These are phyloP conservation scores for Xanthoconium purpureum DNA, from an alignment of 768 basidiomycete genomes.

Conservation along the genomic window DNA sequence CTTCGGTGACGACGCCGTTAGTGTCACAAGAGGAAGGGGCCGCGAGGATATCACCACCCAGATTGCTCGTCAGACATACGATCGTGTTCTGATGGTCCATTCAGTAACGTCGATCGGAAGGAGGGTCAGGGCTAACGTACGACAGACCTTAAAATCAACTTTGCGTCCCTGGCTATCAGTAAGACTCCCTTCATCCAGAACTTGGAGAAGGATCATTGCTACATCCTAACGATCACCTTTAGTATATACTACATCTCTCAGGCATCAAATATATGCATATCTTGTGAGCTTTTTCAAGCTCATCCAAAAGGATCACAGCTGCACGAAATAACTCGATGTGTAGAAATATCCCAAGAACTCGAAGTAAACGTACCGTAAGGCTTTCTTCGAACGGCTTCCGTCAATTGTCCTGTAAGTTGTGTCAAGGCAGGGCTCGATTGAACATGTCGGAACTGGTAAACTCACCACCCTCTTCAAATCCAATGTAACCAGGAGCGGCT, in stretches of 20 bases:
- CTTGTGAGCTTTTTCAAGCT: slow-evolving; percentile 77
- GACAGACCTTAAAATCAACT: slow-evolving; percentile 77
- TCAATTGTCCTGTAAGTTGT: slow-evolving; percentile 46
- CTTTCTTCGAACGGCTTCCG: slow-evolving; percentile 60
- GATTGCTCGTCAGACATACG: slow-evolving; percentile 85
- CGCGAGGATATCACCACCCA: slow-evolving; percentile 78
- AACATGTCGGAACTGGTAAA: not conserved
- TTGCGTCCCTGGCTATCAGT: slow-evolving; percentile 92
- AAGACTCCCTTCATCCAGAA: slow-evolving; percentile 85
- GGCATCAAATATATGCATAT: slow-evolving; percentile 27
- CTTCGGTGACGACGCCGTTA: slow-evolving; percentile 60
- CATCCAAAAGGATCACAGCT: slow-evolving; percentile 66
- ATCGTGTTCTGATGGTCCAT: slow-evolving; percentile 69
- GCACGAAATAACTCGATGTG: not conserved
- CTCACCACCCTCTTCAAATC: slow-evolving; percentile 67
- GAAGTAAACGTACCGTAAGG: slow-evolving; percentile 44
- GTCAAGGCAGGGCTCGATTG: not conserved
- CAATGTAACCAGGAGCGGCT: slow-evolving; percentile 89
- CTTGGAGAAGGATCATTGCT: slow-evolving; percentile 85
- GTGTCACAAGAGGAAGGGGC: slow-evolving; percentile 58
- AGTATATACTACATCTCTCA: not conserved
- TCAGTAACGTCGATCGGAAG: not conserved
- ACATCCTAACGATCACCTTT: slow-evolving; percentile 55
- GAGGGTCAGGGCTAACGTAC: not conserved
- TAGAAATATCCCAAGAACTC: not conserved